These are phyloP conservation scores for Monosporascus ibericus DNA, from an alignment of 2,329 filamentous ascomycete genomes.

Conservation along the genomic window DNA sequence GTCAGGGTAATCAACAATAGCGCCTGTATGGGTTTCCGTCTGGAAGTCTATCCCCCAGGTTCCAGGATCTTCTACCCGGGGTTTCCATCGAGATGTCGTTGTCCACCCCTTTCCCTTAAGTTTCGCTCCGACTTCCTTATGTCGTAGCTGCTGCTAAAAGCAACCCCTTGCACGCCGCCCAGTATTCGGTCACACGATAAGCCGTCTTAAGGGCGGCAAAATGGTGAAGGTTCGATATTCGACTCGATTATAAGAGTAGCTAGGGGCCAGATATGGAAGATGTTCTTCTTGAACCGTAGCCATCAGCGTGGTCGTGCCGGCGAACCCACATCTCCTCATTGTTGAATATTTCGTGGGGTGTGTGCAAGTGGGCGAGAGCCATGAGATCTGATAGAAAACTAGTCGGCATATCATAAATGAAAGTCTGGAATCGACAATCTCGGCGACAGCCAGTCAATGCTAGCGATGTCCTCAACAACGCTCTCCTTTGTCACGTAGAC, in stretches of 20 bases:
- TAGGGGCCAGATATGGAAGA: conserved; percentile 20
- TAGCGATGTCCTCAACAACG: conserved; percentile 80
- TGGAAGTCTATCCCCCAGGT: conserved; percentile 70
- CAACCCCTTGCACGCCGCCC: conserved; percentile 62
- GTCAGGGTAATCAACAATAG: conserved; percentile 66
- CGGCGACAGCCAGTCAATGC: conserved; percentile 71
- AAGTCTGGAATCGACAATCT: conserved; percentile 78
- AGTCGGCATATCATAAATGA: conserved; percentile 86
- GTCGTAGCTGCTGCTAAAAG: conserved; percentile 63
- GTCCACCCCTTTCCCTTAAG: conserved; percentile 7
- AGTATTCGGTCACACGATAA: conserved; percentile 63
- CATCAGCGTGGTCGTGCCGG: conserved; percentile 71
- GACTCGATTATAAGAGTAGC: conserved; percentile 51
- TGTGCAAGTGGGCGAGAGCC: conserved; percentile 64
- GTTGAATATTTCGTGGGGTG: conserved; percentile 56
- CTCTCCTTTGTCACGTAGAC: conserved; percentile 77
- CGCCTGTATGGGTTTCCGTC: conserved; percentile 61
- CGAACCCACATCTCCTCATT: conserved; percentile 73
- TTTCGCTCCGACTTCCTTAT: conserved; percentile 22
- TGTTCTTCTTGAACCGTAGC: conserved; percentile 31
- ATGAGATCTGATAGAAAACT: conserved; percentile 77
- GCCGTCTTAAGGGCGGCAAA: conserved; percentile 65
- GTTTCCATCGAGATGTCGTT: conserved; percentile 46
- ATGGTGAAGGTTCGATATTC: conserved; percentile 78
- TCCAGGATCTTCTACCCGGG: conserved; percentile 67